Evolutionary conservation across 768 basidiomycete species (phyloP), one percentile per base, ranked within the genome.

Genomic region (Candolleomyces eurysporus): DNA sequence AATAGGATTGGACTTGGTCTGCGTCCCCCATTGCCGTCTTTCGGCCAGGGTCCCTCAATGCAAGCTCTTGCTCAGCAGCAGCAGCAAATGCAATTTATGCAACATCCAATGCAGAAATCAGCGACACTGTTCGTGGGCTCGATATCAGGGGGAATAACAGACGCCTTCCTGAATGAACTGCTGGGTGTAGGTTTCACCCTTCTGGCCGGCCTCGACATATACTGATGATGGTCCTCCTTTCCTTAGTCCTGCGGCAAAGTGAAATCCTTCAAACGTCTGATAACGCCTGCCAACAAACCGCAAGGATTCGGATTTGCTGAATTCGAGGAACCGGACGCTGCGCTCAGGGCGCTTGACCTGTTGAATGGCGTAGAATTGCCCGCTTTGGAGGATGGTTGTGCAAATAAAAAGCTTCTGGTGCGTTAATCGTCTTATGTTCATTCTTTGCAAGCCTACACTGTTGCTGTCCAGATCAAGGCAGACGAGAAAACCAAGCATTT

Each of bases 261-360:
- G 62, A 87, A 87, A 62, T 93, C 92, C 0, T 92, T 99, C 77
- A 98, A 96, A 67, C 89, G 96, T 16, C 86, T 96, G 22, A 91
- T 92, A 50, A 96, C 94, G 2, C 92, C 94, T 26, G 88, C 91
- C 17, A 93, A 96, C 69, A 93, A 96, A 73, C 91, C 96, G 6
- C 92, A 96, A 78, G 94, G 94, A 3, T 98, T 98, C 70, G 97
- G 96, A 10, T 99, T 98, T 74, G 96, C 94, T 53, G 92, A 96
- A 72, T 98, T 85, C 70, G 92, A 96, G 71, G 96, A 96, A 58
- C 93, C 96, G 14, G 92, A 96, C 71, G 87, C 90, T 62, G 95
- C 97, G 4, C 75, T 96, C 63, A 82, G 96, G 63, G 92, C 82
- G 4, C 60, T 82, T 48, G 66, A 87, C 48, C 65, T 83, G 19